Evolutionary conservation across 148 eudicot species (phyloP).

Genomic region (Persicaria maculosa): DNA sequence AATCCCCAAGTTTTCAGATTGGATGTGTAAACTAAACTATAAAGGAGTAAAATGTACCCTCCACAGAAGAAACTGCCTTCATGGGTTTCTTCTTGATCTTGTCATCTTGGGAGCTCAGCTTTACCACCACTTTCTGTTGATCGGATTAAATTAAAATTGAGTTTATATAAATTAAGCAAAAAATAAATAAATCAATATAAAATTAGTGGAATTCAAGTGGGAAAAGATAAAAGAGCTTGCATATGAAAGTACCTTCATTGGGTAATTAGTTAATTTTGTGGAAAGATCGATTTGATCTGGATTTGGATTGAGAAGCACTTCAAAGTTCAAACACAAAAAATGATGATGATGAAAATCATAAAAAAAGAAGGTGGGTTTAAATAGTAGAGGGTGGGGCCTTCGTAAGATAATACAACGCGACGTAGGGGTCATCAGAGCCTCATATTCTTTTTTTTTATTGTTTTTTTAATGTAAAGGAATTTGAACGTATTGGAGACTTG

Average conservation of each 20-base stretch:
- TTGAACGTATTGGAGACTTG: too few relatives aligned
- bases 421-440: too few relatives aligned
- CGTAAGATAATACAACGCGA: too few relatives aligned
- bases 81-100: conserved; percentile 35
- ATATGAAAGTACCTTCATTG: not conserved
- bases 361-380: not conserved
- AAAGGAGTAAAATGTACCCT: not conserved
- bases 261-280: not conserved
- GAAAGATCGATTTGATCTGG: not conserved
- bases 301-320: not conserved
- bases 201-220: not conserved
- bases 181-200: not conserved
- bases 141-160: not conserved
- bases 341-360: not conserved
- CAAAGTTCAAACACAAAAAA: not conserved
- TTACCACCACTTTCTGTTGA: conserved; percentile 35
- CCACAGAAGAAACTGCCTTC: not conserved
- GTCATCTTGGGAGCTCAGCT: conserved; percentile 21
- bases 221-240: not conserved
- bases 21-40: not conserved
- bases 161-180: not conserved
- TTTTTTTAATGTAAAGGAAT: too few relatives aligned
- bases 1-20: not conserved
- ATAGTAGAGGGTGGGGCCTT: not conserved
- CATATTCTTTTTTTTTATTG: not conserved